Evolutionary conservation across 495 filamentous ascomycete species (phyloP), one percentile per base, ranked within the genome.

Genomic region (Penicillium canescens): DNA sequence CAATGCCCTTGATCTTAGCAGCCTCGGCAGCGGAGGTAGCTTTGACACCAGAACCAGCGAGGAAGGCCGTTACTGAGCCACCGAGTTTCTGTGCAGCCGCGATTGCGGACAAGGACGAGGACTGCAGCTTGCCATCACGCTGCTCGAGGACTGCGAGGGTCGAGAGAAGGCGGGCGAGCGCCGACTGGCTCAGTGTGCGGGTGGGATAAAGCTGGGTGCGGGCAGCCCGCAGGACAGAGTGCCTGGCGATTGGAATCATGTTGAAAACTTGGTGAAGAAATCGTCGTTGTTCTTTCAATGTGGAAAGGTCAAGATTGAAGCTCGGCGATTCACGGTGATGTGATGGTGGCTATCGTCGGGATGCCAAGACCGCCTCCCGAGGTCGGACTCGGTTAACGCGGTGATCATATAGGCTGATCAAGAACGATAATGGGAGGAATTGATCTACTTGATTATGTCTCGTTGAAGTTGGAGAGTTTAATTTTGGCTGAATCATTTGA

Each of bases 101-200:
- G 42, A 98, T 80, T 37, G 92, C 89, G 56, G 90, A 87, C 12
- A 97, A 78, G 3, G 94, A 97, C 2, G 89, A 86, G 56, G 76
- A 70, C 61, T 89, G 87, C 57, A 98, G 81, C 70, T 91, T 86
- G 54, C 95, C 94, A 61, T 96, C 89, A 66, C 86, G 86, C 72
- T 98, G 94, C 72, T 98, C 94, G 56, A 98, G 86, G 40, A 98
- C 74, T 36, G 92, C 92, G 35, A 98, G 84, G 41, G 91, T 92
- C 40, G 90, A 96, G 43, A 96, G 79, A 47, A 96, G 78, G 59
- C 91, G 83, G 61, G 82, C 77, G 59, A 90, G 73, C 46, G 80
- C 72, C 47, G 75, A 77, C 56, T 61, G 57, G 56, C 66, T 67
- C 49, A 68, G 59, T 16, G 62, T 43, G 26, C 60, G 65, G 50